Evolutionary conservation across 768 basidiomycete species (phyloP).

Genomic region (Suillus luteus): DNA sequence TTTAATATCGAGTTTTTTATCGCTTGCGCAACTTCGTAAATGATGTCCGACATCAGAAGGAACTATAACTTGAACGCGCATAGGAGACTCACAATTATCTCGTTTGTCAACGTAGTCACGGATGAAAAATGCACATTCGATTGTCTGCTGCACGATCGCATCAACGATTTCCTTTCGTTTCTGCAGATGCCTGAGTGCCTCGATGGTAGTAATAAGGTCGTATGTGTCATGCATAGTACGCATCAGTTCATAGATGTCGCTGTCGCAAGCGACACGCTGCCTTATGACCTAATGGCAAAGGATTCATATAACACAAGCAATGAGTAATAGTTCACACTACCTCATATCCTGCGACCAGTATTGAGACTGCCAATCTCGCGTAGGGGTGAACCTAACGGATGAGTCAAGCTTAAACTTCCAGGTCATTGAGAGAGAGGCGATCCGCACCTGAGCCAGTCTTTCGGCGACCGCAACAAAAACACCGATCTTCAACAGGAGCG

Average conservation of each 20-base stretch:
- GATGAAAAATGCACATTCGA: constrained; percentile 34
- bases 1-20: not conserved
- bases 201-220: constrained; percentile 5
- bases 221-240: constrained; percentile 11
- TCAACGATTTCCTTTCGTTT: not conserved
- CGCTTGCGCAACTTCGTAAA: not conserved
- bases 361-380: constrained; percentile 10
- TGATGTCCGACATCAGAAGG: not conserved
- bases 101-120: constrained; percentile 21
- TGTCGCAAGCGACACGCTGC: not conserved
- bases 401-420: not conserved
- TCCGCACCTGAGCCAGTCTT: constrained; percentile 2
- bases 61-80: too few species aligned
- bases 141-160: constrained; percentile 22
- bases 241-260: constrained; percentile 5
- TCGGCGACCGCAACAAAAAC: constrained; percentile 6
- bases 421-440: not conserved
- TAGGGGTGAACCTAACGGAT: constrained; percentile 16
- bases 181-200: constrained; percentile 6
- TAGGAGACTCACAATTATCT: not conserved
- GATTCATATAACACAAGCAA: not conserved
- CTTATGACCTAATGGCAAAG: constrained; percentile 2
- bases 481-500: constrained; percentile 11
- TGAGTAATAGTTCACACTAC: not conserved
- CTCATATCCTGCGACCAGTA: constrained; percentile 6